Conservation (phyloP, 495 filamentous ascomycete genomes). For the Achaetomiella virescens region DNA sequence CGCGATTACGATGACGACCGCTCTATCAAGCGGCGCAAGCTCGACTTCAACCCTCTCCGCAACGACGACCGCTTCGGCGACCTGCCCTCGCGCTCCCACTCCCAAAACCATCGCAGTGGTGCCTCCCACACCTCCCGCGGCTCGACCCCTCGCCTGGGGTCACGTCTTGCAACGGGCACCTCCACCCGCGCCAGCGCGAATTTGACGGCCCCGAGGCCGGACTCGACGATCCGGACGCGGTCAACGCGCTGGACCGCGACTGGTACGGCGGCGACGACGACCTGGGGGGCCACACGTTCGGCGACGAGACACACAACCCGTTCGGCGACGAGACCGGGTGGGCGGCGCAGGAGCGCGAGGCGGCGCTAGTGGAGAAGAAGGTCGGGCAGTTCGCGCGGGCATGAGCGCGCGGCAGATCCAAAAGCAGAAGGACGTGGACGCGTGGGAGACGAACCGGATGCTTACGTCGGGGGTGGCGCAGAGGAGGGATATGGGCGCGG, state of each 20-base stretch:
- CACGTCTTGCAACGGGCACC: slow-evolving; percentile 31
- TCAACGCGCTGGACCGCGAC: slow-evolving; percentile 72
- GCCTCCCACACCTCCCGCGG: slow-evolving; percentile 32
- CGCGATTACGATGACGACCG: slow-evolving; percentile 39
- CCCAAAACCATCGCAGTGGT: slow-evolving; percentile 29
- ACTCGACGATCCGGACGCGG: slow-evolving; percentile 39
- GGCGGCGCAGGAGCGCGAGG: slow-evolving; percentile 63
- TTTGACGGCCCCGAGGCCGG: slow-evolving; percentile 48
- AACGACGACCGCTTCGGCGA: slow-evolving; percentile 53
- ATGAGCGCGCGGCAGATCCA: slow-evolving; percentile 68
- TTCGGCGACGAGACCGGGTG: slow-evolving; percentile 54
- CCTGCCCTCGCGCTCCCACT: slow-evolving; percentile 41
- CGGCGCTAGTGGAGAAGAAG: slow-evolving; percentile 67
- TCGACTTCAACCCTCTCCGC: slow-evolving; percentile 52
- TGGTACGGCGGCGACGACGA: slow-evolving; percentile 81
- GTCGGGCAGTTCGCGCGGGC: slow-evolving; percentile 48
- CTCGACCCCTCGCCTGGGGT: slow-evolving; percentile 45
- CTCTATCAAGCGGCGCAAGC: slow-evolving; percentile 56
- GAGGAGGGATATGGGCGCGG: slow-evolving; percentile 67
- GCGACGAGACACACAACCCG: slow-evolving; percentile 61
- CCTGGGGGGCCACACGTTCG: slow-evolving; percentile 60
- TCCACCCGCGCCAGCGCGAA: slow-evolving; percentile 46
- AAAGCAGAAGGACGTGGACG: slow-evolving; percentile 90
- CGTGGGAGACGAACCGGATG: slow-evolving; percentile 99
- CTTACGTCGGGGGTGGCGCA: slow-evolving; percentile 93